Percentiles rank a stretch among this genome's conserved stretches.
These are phyloP conservation scores for Hypoxylon sp. DNA, from an alignment of 2,329 filamentous ascomycete genomes.

Conservation along the genomic window DNA sequence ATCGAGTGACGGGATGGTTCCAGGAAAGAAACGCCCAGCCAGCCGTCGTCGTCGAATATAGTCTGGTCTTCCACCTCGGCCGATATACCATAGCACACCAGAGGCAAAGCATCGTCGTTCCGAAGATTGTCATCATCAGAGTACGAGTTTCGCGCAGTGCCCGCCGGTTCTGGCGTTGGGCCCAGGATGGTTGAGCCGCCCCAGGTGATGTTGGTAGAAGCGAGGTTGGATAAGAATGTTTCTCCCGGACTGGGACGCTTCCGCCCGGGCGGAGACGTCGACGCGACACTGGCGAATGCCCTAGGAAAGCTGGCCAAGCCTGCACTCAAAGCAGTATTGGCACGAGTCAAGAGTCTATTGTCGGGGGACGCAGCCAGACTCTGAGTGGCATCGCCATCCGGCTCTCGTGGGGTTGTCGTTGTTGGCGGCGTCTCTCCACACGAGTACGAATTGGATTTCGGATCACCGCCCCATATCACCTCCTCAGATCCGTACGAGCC, in stretches of 20 bases:
- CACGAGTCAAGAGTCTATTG: conserved; percentile 59
- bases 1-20: conserved; percentile 57
- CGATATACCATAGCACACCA: conserved; percentile 60
- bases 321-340: conserved; percentile 63
- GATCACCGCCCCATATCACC: conserved; percentile 59
- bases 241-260: conserved; percentile 71
- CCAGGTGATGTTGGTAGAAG: conserved; percentile 62
- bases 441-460: conserved; percentile 65
- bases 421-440: conserved; percentile 68
- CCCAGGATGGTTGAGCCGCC: conserved; percentile 55
- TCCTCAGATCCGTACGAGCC: conserved; percentile 67
- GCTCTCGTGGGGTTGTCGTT: conserved; percentile 55
- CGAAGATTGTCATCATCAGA: conserved; percentile 64
- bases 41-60: conserved; percentile 74
- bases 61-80: conserved; percentile 67
- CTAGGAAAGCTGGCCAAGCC: conserved; percentile 62
- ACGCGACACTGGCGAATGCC: conserved; percentile 50
- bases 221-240: conserved; percentile 63
- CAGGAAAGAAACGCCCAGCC: conserved; percentile 66
- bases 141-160: conserved; percentile 58
- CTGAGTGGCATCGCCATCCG: conserved; percentile 57
- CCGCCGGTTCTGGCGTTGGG: conserved; percentile 54
- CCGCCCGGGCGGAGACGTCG: conserved; percentile 52
- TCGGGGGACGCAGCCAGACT: conserved; percentile 68
- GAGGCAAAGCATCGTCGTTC: conserved; percentile 54